Base-by-base conservation (phyloP, 129 eudicot genomes). In the Rutidosis leptorrhynchoides region DNA sequence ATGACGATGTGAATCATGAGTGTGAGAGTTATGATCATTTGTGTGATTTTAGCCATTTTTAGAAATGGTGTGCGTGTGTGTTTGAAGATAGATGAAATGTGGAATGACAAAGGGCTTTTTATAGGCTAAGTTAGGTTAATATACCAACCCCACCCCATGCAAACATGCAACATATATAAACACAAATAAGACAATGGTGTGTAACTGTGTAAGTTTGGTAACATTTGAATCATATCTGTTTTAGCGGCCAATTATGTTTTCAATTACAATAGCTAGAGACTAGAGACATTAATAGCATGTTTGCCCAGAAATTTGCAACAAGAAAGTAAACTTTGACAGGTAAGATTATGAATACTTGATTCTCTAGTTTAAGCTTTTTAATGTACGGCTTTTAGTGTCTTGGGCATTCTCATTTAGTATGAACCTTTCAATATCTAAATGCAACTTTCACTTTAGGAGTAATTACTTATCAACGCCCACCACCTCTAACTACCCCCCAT, bases 41-140 rank as follows among this genome's bases (percentile, higher is more conserved):
- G 27, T 20, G 25, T 6, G 19, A 52, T 65, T 54, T 42, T 55
- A 51, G 84, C 84, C 88, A 86, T 86, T 77, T 30, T 53, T 15
- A 21, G 58, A 53, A 24, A 53, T 53, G 27, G 5, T 21, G 28
- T 53, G 5, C 9, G 28, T 53, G 8, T 53, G 17, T 65, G 14
- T 67, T 74, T 51, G 15, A 37, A 62, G 80, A 58, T 75, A 62
- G 65, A 52, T 60, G 54, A 67, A 59, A 2, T 58, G 43, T 52
- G 72, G 58, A 32, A 54, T 28, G 48, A 48, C 65, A 23, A 26
- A 61, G 70, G 46, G 65, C 22, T 48, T 72, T 79, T 76, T 83
- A 80, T 83, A 78, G 65, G 59, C 16, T 9, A 21, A 52, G 58
- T 22, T 52, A 52, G 7, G 17, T 49, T 21, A 53, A 9, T 27